Evolutionary conservation across 495 filamentous ascomycete genomes (phyloP).

Genomic region (Penicillium diatomitis): DNA sequence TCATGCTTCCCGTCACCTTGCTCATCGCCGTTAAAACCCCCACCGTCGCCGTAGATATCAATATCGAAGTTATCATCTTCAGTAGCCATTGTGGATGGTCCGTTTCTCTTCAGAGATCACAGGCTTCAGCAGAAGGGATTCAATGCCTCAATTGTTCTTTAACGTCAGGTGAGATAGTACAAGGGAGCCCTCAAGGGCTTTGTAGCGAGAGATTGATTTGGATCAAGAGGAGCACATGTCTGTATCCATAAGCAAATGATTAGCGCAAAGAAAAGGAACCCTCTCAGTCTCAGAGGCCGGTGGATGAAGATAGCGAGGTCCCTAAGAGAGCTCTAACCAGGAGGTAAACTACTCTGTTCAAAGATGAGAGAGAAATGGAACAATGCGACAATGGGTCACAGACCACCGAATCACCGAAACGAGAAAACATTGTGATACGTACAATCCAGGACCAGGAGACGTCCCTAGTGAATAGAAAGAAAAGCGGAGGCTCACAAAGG

Average conservation of each 20-base stretch:
- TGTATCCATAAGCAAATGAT: slow-evolving; percentile 30
- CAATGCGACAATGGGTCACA: slow-evolving; percentile 1
- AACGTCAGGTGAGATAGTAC: slow-evolving; percentile 24
- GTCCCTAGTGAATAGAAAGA: slow-evolving; percentile 19
- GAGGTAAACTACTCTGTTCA: not conserved
- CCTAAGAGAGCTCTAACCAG: not conserved
- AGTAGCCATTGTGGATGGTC: slow-evolving; percentile 54
- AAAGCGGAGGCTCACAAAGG: not conserved
- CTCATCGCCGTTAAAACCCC: slow-evolving; percentile 37
- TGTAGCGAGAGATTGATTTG: slow-evolving; percentile 2
- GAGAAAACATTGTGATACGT: slow-evolving; percentile 33
- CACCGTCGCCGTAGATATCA: slow-evolving; percentile 89
- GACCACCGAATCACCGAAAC: slow-evolving; percentile 7
- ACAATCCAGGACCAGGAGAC: slow-evolving; percentile 32
- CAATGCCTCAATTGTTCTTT: slow-evolving; percentile 14
- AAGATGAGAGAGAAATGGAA: slow-evolving; percentile 4
- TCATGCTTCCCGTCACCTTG: slow-evolving; percentile 44
- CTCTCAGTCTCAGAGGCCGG: slow-evolving; percentile 8
- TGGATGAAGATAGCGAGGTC: not conserved
- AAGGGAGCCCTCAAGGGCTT: slow-evolving; percentile 11
- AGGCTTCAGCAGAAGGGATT: slow-evolving; percentile 10
- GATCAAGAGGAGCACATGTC: slow-evolving; percentile 38
- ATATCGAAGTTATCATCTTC: slow-evolving; percentile 95
- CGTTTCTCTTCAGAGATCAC: slow-evolving; percentile 9
- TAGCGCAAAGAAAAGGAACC: slow-evolving; percentile 26